Percentiles rank a stretch among this genome's conserved stretches.
phyloP scores from a whole-genome alignment of 148 eudicot species.

The Silene uniflora region DNA sequence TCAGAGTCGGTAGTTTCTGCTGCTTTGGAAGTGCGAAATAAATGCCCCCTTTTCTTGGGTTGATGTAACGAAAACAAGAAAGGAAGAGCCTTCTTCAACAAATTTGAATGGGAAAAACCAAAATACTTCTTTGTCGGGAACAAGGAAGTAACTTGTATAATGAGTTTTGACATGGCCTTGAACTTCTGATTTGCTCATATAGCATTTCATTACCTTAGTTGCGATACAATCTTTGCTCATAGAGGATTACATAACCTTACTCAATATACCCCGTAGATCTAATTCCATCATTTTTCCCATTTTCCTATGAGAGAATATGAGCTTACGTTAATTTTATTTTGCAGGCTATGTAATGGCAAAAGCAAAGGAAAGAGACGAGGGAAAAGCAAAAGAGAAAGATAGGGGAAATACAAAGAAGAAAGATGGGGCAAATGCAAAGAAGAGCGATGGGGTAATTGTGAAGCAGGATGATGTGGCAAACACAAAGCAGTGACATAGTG shows the following conservation, averaged over 20 bases:
- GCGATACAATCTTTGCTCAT: neutral
- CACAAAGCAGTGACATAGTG: neutral
- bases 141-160: no score
- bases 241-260: neutral
- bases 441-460: conserved; percentile 8
- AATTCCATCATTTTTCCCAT: neutral
- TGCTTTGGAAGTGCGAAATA: neutral
- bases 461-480: conserved; percentile 5
- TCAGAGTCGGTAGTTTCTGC: neutral
- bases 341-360: conserved; percentile 20
- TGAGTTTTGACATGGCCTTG: no score
- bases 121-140: no score
- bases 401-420: conserved; percentile 16
- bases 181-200: no score
- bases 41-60: no score
- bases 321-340: neutral
- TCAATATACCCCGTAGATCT: neutral
- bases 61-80: no score
- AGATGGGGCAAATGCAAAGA: neutral
- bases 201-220: neutral
- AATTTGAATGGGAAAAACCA: no score
- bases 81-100: no score
- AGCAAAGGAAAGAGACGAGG: conserved; percentile 22
- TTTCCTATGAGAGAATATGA: neutral
- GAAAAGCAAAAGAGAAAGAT: conserved; percentile 14